These are phyloP conservation scores for Colletotrichum horii DNA, from an alignment of 2,329 filamentous ascomycete species.

Conservation along the genomic window DNA sequence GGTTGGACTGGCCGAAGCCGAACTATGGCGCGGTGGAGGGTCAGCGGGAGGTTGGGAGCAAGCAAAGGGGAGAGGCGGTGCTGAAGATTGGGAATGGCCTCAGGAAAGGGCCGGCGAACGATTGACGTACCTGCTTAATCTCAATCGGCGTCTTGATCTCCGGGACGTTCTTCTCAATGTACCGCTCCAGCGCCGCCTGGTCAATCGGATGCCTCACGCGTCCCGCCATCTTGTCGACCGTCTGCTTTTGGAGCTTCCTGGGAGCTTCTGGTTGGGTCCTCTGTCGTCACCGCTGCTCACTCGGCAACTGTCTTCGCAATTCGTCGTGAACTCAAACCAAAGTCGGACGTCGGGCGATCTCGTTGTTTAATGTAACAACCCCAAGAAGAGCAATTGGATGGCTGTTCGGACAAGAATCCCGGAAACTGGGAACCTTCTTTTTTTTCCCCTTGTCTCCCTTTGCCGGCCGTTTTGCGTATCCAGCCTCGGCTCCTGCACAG, in stretches of 20 bases:
- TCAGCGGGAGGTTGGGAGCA: neutral
- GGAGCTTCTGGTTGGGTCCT: neutral
- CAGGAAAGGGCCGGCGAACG: neutral
- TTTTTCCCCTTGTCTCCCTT: neutral
- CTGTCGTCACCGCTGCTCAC: neutral
- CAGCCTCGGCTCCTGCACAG: neutral
- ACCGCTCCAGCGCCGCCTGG: slow-evolving; percentile 77
- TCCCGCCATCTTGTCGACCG: slow-evolving; percentile 72
- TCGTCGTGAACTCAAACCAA: neutral
- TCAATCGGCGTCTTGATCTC: slow-evolving; percentile 83
- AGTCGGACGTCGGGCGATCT: neutral
- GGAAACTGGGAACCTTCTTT: neutral
- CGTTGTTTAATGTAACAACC: neutral
- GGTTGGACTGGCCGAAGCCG: slow-evolving; percentile 96
- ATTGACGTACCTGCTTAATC: slow-evolving; percentile 77
- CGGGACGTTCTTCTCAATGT: slow-evolving; percentile 79
- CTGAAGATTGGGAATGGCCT: neutral
- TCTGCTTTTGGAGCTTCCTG: neutral
- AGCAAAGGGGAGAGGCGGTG: neutral
- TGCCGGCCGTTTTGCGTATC: neutral
- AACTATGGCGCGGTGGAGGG: slow-evolving; percentile 62
- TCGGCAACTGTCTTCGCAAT: neutral
- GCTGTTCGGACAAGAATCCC: neutral
- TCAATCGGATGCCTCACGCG: slow-evolving; percentile 91
- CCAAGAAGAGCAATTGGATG: neutral